Percentiles rank a stretch among this genome's conserved stretches.
Evolutionary conservation across 352 stramenopile species (phyloP).

Genomic region (Phytophthora syringae): DNA sequence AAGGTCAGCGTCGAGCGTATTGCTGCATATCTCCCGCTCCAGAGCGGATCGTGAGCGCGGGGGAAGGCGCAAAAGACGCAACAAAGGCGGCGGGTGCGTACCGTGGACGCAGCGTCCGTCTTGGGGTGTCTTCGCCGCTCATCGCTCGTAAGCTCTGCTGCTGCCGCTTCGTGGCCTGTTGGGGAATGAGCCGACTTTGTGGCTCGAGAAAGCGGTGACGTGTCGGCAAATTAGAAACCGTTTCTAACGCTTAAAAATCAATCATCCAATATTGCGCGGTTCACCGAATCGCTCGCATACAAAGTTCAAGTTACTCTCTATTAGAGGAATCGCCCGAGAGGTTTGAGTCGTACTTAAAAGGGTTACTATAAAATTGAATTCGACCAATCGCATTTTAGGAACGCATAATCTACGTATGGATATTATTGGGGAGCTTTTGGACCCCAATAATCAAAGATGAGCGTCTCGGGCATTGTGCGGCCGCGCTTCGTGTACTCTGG

Average conservation of each 20-base stretch:
- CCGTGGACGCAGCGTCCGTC: conserved; percentile 27
- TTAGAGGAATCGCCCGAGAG: no score
- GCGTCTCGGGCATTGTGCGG: conserved; percentile 41
- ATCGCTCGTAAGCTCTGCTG: conserved; percentile 19
- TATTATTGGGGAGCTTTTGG: conserved; percentile 12
- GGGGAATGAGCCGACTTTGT: conserved; percentile 26
- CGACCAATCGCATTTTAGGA: no score
- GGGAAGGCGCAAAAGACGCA: background rate
- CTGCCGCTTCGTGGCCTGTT: conserved; percentile 32
- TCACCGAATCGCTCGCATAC: no score
- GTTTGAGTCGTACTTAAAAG: no score
- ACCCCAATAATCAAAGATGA: conserved; percentile 23
- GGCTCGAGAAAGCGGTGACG: background rate
- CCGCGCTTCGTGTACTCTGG: conserved; percentile 56
- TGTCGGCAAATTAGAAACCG: conserved; percentile 13
- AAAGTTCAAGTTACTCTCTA: no score
- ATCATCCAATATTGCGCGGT: no score
- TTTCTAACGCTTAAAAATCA: no score
- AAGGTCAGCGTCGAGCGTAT: conserved; percentile 19
- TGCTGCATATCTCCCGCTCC: conserved; percentile 11
- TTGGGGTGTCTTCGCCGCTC: conserved; percentile 34
- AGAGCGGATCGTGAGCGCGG: background rate
- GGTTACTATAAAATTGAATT: no score
- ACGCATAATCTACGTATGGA: background rate
- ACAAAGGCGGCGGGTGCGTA: conserved; percentile 11